Conservation (phyloP, 1,284 basidiomycete species). For the Cutaneotrichosporon cutaneum region DNA sequence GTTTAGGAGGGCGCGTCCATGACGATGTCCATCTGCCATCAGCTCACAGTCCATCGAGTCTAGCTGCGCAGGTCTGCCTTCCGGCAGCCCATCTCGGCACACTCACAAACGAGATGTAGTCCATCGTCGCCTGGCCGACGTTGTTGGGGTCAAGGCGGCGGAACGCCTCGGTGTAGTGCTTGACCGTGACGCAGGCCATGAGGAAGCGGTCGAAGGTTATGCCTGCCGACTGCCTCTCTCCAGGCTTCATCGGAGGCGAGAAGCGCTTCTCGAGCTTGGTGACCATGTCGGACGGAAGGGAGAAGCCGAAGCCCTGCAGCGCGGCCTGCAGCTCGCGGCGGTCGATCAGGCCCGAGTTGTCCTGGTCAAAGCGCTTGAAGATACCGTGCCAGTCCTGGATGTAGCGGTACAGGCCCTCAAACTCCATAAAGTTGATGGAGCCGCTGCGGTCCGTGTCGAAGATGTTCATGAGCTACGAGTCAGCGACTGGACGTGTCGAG, state of each 20-base stretch:
- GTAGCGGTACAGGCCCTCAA: slow-evolving; percentile 53
- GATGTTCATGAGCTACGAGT: slow-evolving; percentile 41
- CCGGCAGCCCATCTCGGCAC: not conserved
- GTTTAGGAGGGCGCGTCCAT: slow-evolving; percentile 36
- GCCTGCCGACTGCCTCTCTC: slow-evolving; percentile 31
- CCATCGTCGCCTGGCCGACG: slow-evolving; percentile 44
- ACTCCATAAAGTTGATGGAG: slow-evolving; percentile 52
- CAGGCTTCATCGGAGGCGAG: slow-evolving; percentile 45
- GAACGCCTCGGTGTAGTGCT: slow-evolving; percentile 53
- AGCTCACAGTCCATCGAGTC: not conserved
- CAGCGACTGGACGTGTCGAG: not conserved
- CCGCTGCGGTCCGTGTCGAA: slow-evolving; percentile 53
- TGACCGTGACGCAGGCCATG: slow-evolving; percentile 55
- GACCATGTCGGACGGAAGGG: slow-evolving; percentile 51
- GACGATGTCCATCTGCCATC: slow-evolving; percentile 45
- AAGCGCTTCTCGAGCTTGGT: slow-evolving; percentile 50
- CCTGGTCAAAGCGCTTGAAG: slow-evolving; percentile 52
- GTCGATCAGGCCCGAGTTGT: slow-evolving; percentile 52
- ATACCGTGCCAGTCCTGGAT: slow-evolving; percentile 55
- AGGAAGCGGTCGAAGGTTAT: slow-evolving; percentile 54
- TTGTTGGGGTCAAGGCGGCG: slow-evolving; percentile 45
- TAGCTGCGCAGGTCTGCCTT: slow-evolving; percentile 12
- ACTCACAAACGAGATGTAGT: slow-evolving; percentile 50
- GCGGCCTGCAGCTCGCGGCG: slow-evolving; percentile 52
- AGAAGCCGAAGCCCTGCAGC: slow-evolving; percentile 51